These are phyloP conservation scores for Starmerella ratchasimensis DNA, from an alignment of 805 yeast genomes.

Conservation along the genomic window DNA sequence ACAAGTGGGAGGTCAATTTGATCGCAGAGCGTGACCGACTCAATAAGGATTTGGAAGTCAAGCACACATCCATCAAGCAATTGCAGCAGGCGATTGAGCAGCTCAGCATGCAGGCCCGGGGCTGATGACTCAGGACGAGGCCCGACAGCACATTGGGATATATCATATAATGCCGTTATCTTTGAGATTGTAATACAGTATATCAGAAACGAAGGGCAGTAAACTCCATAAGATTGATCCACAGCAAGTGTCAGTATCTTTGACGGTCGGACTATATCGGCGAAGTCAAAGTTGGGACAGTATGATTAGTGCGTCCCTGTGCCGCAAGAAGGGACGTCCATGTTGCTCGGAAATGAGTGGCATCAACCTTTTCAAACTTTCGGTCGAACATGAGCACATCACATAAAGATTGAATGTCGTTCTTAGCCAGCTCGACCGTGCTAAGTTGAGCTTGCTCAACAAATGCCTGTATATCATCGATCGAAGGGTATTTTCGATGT, in stretches of 20 bases:
- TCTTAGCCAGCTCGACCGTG: slow-evolving; percentile 58
- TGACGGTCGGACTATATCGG: slow-evolving; percentile 8
- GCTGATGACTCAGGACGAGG: background rate
- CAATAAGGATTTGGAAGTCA: slow-evolving; percentile 83
- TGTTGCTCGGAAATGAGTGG: slow-evolving; percentile 60
- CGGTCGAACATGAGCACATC: slow-evolving; percentile 83
- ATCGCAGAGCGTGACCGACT: slow-evolving; percentile 88
- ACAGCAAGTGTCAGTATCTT: too few relatives aligned
- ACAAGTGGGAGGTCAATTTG: slow-evolving; percentile 97
- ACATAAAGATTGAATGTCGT: slow-evolving; percentile 69
- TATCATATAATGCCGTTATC: background rate
- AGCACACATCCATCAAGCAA: slow-evolving; percentile 38
- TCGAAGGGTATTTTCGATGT: slow-evolving; percentile 50
- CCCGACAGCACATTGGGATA: background rate
- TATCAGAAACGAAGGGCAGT: background rate
- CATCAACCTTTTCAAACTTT: slow-evolving; percentile 51
- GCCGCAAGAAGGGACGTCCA: slow-evolving; percentile 40
- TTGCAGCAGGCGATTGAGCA: slow-evolving; percentile 26
- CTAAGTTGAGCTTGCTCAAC: slow-evolving; percentile 62
- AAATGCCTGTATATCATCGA: slow-evolving; percentile 63
- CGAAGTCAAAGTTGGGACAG: slow-evolving; percentile 9
- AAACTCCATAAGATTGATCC: too few relatives aligned
- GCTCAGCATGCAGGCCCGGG: slow-evolving; percentile 13
- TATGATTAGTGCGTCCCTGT: slow-evolving; percentile 15
- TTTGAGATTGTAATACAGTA: background rate